A percentile compares a stretch with the other conserved stretches of the same genome.
Conservation (phyloP, 176 grass and related monocot species). For the Secale cereale region DNA sequence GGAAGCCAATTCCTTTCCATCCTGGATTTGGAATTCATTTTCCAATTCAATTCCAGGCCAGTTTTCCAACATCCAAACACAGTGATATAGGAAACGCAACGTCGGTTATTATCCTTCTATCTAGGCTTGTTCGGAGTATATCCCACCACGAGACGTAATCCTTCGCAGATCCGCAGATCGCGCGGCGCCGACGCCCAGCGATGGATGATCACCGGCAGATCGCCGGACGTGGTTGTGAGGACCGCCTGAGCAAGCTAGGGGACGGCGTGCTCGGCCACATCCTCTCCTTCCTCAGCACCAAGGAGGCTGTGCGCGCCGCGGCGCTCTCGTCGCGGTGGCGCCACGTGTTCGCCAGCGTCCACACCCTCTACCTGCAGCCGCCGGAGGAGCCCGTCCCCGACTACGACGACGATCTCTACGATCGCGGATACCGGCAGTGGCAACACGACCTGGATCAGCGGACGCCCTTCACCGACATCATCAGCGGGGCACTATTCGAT, state of each 20-base stretch:
- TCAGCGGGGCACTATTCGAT: not conserved
- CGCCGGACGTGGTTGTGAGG: not conserved
- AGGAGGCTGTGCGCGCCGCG: not conserved
- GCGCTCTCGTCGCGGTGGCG: not conserved
- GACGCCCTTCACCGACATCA: not conserved
- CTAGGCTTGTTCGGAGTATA: no score
- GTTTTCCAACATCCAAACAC: no score
- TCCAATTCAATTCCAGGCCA: no score
- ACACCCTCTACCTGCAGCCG: not conserved
- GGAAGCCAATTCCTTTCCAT: no score
- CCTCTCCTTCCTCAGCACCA: constrained; percentile 17
- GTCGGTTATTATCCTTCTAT: no score
- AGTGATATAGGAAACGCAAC: no score
- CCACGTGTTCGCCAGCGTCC: not conserved
- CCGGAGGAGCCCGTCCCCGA: not conserved
- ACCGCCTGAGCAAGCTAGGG: not conserved
- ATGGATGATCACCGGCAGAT: not conserved
- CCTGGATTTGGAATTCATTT: no score
- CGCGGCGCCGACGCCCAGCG: not conserved
- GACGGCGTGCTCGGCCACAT: constrained; percentile 1
- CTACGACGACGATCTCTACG: not conserved
- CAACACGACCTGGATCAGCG: not conserved
- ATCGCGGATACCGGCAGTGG: not conserved
- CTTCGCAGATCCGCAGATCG: no score
- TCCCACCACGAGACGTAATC: no score